phyloP scores from a whole-genome alignment of 495 filamentous ascomycete genomes.

The Thermochaetoides thermophila region DNA sequence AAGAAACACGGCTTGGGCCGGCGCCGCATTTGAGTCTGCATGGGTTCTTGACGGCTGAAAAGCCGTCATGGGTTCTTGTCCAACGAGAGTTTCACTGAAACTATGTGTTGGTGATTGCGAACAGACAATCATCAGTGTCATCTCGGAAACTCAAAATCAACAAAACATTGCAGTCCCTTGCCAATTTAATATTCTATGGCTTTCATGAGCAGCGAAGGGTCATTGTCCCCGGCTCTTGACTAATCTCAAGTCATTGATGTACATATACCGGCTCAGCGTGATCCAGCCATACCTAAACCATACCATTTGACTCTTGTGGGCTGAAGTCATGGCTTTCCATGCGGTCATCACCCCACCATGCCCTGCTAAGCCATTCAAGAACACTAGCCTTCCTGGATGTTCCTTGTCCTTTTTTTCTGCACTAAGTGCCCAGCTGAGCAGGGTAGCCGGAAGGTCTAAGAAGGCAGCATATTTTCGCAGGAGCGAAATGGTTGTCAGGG shows the following conservation, averaged over 20 bases:
- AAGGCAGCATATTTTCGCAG: conserved; percentile 67
- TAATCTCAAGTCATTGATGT: conserved; percentile 72
- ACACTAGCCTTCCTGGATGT: conserved; percentile 44
- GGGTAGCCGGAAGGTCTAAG: conserved; percentile 55
- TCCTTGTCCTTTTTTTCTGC: conserved; percentile 23
- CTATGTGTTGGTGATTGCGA: background rate
- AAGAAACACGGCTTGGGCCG: background rate
- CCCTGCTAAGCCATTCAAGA: conserved; percentile 45
- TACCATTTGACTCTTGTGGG: conserved; percentile 89
- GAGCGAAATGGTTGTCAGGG: conserved; percentile 53
- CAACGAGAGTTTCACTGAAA: background rate
- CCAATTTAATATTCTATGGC: too few species aligned
- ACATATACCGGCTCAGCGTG: conserved; percentile 79
- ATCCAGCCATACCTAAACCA: conserved; percentile 99
- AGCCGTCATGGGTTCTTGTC: background rate
- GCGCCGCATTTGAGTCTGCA: background rate
- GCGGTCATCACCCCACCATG: conserved; percentile 41
- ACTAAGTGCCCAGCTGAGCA: conserved; percentile 32
- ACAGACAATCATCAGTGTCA: background rate
- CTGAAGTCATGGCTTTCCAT: conserved; percentile 71
- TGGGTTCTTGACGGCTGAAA: background rate
- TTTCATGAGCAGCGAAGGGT: too few species aligned
- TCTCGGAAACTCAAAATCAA: too few species aligned
- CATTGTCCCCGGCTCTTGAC: conserved; percentile 27
- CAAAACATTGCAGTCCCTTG: too few species aligned